Evolutionary conservation across 2,329 filamentous ascomycete genomes (phyloP), one percentile per base, ranked within the genome.

Genomic region (Paracoccidioides lutzii): DNA sequence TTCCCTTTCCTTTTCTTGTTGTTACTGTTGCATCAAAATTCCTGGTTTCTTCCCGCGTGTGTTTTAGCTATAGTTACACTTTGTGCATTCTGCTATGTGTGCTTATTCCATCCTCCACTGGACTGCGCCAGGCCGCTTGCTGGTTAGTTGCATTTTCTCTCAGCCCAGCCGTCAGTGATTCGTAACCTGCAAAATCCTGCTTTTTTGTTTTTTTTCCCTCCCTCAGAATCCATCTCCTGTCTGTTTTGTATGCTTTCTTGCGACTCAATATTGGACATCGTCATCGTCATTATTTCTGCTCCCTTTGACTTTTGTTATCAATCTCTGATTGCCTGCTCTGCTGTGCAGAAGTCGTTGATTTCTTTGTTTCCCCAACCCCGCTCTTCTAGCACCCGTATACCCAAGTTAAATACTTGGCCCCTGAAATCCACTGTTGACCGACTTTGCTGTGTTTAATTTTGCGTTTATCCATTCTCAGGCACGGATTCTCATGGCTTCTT

Each of bases 401-500:
- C 28, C 12, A 42, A 30, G 12, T 37, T 15, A 28, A 30, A 15
- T 30, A 40, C 8, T 4, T 12, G 6, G 10, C 7, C 33, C 43
- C 22, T 5, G 12, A 53, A 9, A 53, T 9, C 33, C 14, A 22
- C 32, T 28, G n/a, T 28, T 46, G 14, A n/a, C 15, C n/a, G 42
- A 38, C 37, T 33, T 38, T 9, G 9, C 15, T 53, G 5, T 50
- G 8, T n/a, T 43, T 55, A 35, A 49, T 49, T 35, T 50, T 15
- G 22, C 22, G 33, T 14, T 28, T 35, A 7, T 44, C 41, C 15
- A 37, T 46, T 53, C 6, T 12, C 30, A 32, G 35, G 14, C 14
- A 3, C 30, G 10, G 10, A 43, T 40, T n/a, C 30, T 52, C 40
- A 71, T 71, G 66, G 70, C 69, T 55, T 70, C 71, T 61, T 59